These are phyloP conservation scores for Coemansia aciculifera DNA, from an alignment of 192 early-diverging fungal species.

Conservation along the genomic window DNA sequence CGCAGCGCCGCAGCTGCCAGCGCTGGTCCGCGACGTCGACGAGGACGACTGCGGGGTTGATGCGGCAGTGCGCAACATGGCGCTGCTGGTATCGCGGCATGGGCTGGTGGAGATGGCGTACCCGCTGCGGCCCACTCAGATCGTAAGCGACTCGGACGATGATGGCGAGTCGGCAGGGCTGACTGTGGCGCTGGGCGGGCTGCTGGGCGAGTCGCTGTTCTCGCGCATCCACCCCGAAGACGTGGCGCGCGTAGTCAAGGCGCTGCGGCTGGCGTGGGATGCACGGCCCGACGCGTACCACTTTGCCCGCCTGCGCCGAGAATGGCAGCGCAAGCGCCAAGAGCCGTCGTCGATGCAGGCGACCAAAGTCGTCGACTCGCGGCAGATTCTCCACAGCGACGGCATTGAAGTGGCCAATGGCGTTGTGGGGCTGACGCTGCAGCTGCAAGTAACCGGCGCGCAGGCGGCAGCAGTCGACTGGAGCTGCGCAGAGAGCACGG, in stretches of 20 bases:
- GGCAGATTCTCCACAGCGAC: constrained; percentile 27
- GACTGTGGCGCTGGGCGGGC: constrained; percentile 36
- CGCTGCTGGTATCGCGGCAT: constrained; percentile 54
- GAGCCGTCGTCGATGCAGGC: neutral
- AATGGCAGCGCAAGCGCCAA: constrained; percentile 49
- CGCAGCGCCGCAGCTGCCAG: constrained; percentile 39
- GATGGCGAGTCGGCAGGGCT: constrained; percentile 17
- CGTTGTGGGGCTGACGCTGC: constrained; percentile 46
- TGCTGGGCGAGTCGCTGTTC: constrained; percentile 51
- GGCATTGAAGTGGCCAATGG: constrained; percentile 54
- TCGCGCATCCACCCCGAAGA: constrained; percentile 53
- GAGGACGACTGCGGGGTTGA: constrained; percentile 5
- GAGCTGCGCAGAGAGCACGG: constrained; percentile 29
- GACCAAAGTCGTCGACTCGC: neutral
- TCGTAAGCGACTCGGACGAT: constrained; percentile 18
- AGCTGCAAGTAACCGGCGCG: constrained; percentile 36
- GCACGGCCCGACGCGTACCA: constrained; percentile 52
- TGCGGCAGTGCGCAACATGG: constrained; percentile 32
- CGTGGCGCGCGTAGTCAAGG: constrained; percentile 46
- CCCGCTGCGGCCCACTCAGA: constrained; percentile 32
- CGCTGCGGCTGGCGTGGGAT: constrained; percentile 51
- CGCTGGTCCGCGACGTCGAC: constrained; percentile 12
- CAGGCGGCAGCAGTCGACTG: constrained; percentile 26
- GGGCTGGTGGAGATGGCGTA: constrained; percentile 55
- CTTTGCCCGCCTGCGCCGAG: constrained; percentile 51